phyloP scores from a whole-genome alignment of 2,329 filamentous ascomycete species.

The Neophaeococcomyces aloes region DNA sequence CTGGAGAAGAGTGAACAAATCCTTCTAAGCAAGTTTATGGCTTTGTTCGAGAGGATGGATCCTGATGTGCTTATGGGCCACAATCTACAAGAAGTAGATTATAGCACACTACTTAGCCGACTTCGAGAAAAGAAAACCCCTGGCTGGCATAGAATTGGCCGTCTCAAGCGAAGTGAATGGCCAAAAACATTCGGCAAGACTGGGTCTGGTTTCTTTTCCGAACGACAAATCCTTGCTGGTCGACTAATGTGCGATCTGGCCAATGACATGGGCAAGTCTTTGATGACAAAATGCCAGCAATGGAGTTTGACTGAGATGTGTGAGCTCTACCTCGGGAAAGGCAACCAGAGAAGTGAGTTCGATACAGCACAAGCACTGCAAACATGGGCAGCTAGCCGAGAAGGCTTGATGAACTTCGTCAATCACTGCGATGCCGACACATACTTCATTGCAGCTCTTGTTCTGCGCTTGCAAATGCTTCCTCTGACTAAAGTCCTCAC shows the following conservation, averaged over 20 bases:
- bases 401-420: conserved; percentile 85
- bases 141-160: conserved; percentile 87
- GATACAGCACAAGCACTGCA: conserved; percentile 81
- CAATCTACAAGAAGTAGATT: conserved; percentile 93
- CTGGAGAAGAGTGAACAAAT: conserved; percentile 75
- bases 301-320: conserved; percentile 99
- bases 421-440: conserved; percentile 92
- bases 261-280: conserved; percentile 93
- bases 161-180: conserved; percentile 75
- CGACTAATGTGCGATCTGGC: conserved; percentile 85
- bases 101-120: conserved; percentile 77
- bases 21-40: conserved; percentile 77
- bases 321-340: conserved; percentile 69
- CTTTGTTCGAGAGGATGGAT: conserved; percentile 75
- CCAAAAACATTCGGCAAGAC: conserved; percentile 75
- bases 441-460: conserved; percentile 86
- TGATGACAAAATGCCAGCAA: conserved; percentile 94
- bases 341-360: conserved; percentile 57
- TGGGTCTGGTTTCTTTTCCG: conserved; percentile 83
- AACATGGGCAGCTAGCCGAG: conserved; percentile 72
- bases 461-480: conserved; percentile 79
- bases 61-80: conserved; percentile 92
- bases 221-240: conserved; percentile 79
- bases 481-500: conserved; percentile 91
- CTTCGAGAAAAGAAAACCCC: conserved; percentile 83